Conservation (phyloP, 495 filamentous ascomycete genomes). For the Aspergillus coremiiformis region DNA sequence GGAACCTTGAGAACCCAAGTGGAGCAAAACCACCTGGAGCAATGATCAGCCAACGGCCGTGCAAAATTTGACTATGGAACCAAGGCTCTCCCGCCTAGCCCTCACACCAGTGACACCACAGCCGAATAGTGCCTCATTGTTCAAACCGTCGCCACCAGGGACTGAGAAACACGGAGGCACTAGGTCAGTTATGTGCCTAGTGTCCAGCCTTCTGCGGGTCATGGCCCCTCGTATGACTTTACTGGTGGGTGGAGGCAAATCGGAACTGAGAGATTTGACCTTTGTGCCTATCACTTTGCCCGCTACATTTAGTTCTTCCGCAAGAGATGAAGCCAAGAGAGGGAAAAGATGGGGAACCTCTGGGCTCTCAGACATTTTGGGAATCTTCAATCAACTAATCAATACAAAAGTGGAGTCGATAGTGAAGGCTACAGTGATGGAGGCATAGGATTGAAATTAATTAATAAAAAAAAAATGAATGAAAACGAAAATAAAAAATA, state of each 20-base stretch:
- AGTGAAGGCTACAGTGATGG: background rate
- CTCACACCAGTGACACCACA: background rate
- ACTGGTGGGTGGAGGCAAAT: background rate
- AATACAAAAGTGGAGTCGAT: background rate
- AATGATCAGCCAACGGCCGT: background rate
- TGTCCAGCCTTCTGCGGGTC: background rate
- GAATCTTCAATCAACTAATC: background rate
- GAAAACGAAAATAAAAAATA: background rate
- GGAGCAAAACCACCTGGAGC: background rate
- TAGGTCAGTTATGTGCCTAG: background rate
- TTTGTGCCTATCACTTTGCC: background rate
- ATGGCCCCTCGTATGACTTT: constrained; percentile 1
- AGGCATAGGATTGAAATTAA: background rate
- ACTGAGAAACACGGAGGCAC: background rate
- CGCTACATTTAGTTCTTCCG: background rate
- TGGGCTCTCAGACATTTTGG: background rate
- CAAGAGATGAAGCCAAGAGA: background rate
- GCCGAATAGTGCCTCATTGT: background rate
- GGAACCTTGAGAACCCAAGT: background rate
- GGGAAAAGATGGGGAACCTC: constrained; percentile 1
- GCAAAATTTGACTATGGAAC: background rate
- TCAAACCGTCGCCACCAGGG: background rate
- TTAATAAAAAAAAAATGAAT: background rate
- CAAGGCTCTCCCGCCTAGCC: no score
- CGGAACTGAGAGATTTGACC: background rate